Evolutionary conservation across 495 filamentous ascomycete genomes (phyloP).

Genomic region (Antarctomyces pellizariae): DNA sequence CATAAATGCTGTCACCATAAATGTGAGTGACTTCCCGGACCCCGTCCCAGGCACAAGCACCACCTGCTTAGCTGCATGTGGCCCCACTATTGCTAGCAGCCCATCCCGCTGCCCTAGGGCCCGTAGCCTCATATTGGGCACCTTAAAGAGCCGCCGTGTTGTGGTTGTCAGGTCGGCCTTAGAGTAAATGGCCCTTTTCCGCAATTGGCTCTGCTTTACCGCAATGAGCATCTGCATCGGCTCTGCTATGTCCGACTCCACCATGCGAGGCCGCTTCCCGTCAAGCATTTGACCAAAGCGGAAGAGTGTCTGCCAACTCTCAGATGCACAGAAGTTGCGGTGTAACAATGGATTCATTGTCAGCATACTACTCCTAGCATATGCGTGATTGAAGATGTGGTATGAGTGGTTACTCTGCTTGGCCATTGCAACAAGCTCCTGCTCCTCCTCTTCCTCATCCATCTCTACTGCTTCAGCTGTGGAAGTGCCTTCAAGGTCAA

Average conservation of each 20-base stretch:
- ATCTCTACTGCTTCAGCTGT: too few relatives aligned
- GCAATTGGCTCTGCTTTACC: constrained; percentile 1
- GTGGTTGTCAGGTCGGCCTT: constrained; percentile 2
- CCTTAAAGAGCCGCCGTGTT: constrained; percentile 3
- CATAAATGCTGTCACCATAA: constrained; percentile 1
- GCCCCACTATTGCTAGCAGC: constrained; percentile 3
- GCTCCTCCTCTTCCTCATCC: constrained; percentile 2
- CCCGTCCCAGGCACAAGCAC: constrained; percentile 2
- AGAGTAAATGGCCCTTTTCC: constrained; percentile 1
- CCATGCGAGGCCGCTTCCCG: constrained; percentile 1
- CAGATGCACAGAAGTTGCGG: constrained; percentile 1
- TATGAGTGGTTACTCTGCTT: constrained; percentile 3
- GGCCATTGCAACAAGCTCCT: not conserved
- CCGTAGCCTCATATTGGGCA: constrained; percentile 1
- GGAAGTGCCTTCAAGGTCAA: constrained; percentile 2
- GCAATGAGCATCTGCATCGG: constrained; percentile 1
- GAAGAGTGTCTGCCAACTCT: constrained; percentile 3
- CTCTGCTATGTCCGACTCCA: not conserved
- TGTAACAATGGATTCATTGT: constrained; percentile 2
- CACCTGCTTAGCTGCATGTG: constrained; percentile 3
- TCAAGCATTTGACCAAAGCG: constrained; percentile 4
- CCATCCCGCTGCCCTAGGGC: constrained; percentile 2
- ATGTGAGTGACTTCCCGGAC: constrained; percentile 1
- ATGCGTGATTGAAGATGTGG: constrained; percentile 4
- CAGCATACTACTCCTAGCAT: constrained; percentile 2